A percentile compares a stretch with the other conserved stretches of the same genome.
Evolutionary conservation across 2,329 filamentous ascomycete species (phyloP).

Genomic region (Blastomyces emzantsi): DNA sequence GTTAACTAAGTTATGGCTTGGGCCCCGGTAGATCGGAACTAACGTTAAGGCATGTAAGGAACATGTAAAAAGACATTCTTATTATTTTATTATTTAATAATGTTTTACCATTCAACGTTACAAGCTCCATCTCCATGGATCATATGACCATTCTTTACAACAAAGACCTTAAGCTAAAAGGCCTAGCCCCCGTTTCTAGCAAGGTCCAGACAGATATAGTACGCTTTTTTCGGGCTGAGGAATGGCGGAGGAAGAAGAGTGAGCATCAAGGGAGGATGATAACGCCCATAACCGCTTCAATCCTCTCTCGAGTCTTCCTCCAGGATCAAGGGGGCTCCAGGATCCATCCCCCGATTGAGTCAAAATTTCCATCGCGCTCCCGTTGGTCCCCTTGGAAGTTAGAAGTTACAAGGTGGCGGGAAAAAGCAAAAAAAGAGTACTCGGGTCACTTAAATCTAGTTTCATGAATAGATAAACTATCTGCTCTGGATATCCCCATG

Average conservation of each 20-base stretch:
- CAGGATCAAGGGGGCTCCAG: too few species aligned
- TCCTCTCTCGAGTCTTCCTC: background rate
- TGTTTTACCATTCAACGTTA: too few species aligned
- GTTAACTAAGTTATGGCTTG: too few species aligned
- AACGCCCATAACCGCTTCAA: constrained; percentile 11
- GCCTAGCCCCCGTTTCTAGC: background rate
- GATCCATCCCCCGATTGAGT: constrained; percentile 23
- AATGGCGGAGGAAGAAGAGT: background rate
- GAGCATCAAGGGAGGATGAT: background rate
- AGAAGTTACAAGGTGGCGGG: background rate
- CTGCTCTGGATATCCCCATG: background rate
- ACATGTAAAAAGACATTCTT: too few species aligned
- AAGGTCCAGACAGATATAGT: background rate
- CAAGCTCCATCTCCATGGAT: too few species aligned
- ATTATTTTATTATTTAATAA: too few species aligned
- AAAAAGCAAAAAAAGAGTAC: constrained; percentile 1
- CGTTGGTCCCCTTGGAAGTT: background rate
- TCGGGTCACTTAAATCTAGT: background rate
- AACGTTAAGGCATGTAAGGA: too few species aligned
- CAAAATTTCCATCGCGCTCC: constrained; percentile 23
- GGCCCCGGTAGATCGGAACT: too few species aligned
- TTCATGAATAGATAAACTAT: too few species aligned
- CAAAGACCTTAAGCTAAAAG: background rate
- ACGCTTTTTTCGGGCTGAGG: too few species aligned
- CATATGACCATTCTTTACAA: too few species aligned